Base-by-base conservation (phyloP, 768 basidiomycete species). In the Termitomyces sp. region DNA sequence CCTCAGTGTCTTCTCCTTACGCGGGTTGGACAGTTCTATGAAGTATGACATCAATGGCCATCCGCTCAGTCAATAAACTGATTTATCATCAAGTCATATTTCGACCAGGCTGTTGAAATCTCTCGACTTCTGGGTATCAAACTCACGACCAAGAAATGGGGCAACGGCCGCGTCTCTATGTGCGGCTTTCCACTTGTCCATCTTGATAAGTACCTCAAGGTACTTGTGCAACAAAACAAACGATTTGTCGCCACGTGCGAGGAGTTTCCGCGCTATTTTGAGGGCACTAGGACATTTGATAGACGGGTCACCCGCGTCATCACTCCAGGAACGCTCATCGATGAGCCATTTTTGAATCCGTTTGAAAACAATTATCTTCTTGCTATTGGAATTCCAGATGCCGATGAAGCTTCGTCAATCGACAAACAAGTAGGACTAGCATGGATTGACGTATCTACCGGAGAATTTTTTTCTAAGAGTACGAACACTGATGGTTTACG, bases 391-490 rank as follows among this genome's bases (percentile, higher is more conserved):
- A 45, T 64, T 9, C 54, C 62, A 19, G 59, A 63, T 12, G 60
- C 56, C 12, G 23, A 19, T 21, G 56, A 35, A 40, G 46, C 54
- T 40, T 16, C 30, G 34, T 48, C 55, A 7, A 51, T 12, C 39
- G 40, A 56, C 27, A 59, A 54, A 27, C 52, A 67, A 8, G 57
- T 84, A n/a, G 92, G 91, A 2, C 73, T 98, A 40, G 94, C 94
- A 6, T 98, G 94, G 88, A 93, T 91, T 25, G 95, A 98, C 66
- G 83, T 97, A 17, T 94, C 95, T 14, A 97, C 94, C 0, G 92
- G 93, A 58, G 94, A 96, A 66, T 92, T 96, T 69, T 94, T 89
- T 69, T 86, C 89, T 11, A 90, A 90, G 61, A 67, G 70, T 6
- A 77, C 82, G 11, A 69, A 75, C 2, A 47, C 77, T 16, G 81